Conservation (phyloP, 768 basidiomycete genomes). For the Russula vinacea region DNA sequence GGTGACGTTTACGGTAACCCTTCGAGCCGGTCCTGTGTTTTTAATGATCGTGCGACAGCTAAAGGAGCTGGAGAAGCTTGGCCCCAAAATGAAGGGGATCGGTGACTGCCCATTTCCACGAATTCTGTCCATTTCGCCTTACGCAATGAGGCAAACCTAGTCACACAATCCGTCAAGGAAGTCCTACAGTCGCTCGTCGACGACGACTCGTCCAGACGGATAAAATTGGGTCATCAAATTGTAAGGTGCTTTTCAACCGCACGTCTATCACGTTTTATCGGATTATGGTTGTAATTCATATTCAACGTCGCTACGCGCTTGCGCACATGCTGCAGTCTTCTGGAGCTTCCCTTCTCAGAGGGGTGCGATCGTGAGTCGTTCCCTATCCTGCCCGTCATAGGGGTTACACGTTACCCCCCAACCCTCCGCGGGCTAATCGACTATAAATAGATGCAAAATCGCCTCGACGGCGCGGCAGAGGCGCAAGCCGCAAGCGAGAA, state of each 20-base stretch:
- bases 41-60: constrained; percentile 45
- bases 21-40: not conserved
- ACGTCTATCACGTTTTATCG: not conserved
- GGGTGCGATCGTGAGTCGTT: constrained; percentile 59
- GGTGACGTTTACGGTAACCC: constrained; percentile 36
- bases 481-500: constrained; percentile 41
- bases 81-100: constrained; percentile 86
- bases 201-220: constrained; percentile 83
- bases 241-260: constrained; percentile 39
- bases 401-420: not conserved
- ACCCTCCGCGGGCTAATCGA: not conserved
- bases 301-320: constrained; percentile 4
- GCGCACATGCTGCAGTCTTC: constrained; percentile 58
- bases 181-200: constrained; percentile 84
- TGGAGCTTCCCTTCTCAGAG: constrained; percentile 94
- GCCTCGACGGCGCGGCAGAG: constrained; percentile 51
- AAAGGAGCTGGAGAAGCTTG: constrained; percentile 90
- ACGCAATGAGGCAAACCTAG: constrained; percentile 40
- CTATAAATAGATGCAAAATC: constrained; percentile 53
- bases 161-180: constrained; percentile 89
- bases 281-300: constrained; percentile 10
- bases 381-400: not conserved
- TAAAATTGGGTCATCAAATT: constrained; percentile 94
- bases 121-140: not conserved
- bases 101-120: constrained; percentile 44